Conservation (phyloP, 352 stramenopile genomes). For the Phytopythium boreale region DNA sequence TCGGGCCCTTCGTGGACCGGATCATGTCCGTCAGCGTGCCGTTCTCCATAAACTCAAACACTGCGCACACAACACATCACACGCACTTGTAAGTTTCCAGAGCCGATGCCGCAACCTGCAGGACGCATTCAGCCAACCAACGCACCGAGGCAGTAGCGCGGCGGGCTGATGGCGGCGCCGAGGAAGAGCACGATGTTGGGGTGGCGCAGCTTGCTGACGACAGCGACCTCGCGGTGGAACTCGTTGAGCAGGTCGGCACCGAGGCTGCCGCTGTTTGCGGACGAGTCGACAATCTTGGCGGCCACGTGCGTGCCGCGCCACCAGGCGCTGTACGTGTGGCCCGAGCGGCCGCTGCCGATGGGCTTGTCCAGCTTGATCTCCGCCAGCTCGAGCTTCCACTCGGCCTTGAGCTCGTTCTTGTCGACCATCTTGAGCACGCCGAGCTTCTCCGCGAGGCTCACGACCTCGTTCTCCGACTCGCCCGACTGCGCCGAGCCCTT, state of each 20-base stretch:
- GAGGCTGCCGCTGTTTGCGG: slow-evolving; percentile 56
- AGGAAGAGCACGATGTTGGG: slow-evolving; percentile 88
- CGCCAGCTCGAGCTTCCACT: slow-evolving; percentile 74
- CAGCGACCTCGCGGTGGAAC: slow-evolving; percentile 81
- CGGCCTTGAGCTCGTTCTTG: slow-evolving; percentile 82
- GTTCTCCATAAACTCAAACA: slow-evolving; percentile 89
- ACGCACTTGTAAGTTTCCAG: too few relatives aligned
- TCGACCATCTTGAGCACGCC: slow-evolving; percentile 78
- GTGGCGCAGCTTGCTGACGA: slow-evolving; percentile 83
- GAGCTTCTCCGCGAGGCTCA: slow-evolving; percentile 63
- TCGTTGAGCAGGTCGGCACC: slow-evolving; percentile 83
- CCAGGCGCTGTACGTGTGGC: slow-evolving; percentile 75
- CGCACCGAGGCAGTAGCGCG: slow-evolving; percentile 80
- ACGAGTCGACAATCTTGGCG: slow-evolving; percentile 77
- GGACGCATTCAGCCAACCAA: neutral
- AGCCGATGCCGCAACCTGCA: too few relatives aligned
- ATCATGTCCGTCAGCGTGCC: slow-evolving; percentile 85
- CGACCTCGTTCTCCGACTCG: slow-evolving; percentile 18
- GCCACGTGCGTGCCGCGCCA: slow-evolving; percentile 81
- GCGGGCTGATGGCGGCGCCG: slow-evolving; percentile 68
- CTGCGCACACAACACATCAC: slow-evolving; percentile 17
- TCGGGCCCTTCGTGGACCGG: slow-evolving; percentile 49
- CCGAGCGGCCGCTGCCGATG: slow-evolving; percentile 69
- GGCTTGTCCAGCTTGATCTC: slow-evolving; percentile 72
- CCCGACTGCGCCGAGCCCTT: slow-evolving; percentile 11